Evolutionary conservation across 225 moss, liverwort and hornwort genomes (phyloP).

Genomic region (Rhytidiadelphus loreus): DNA sequence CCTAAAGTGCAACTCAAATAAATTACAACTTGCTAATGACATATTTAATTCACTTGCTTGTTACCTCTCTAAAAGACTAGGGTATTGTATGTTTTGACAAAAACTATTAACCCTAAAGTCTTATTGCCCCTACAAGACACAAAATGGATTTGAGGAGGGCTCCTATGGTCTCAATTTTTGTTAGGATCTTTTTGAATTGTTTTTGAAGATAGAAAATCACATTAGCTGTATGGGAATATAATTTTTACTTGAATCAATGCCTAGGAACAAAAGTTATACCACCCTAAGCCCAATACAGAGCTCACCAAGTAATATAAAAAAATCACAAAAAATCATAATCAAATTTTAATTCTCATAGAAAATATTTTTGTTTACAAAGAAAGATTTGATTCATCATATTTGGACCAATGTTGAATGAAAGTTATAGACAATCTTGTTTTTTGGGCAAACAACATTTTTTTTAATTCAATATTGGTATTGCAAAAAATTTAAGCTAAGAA

Average conservation of each 20-base stretch:
- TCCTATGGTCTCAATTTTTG: background rate
- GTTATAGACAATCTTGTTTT: too few species aligned
- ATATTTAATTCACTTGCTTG: too few species aligned
- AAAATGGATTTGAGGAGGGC: background rate
- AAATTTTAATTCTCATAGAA: too few species aligned
- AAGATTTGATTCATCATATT: too few species aligned
- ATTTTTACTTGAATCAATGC: background rate
- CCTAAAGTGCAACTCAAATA: background rate
- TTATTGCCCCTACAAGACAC: background rate
- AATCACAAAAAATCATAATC: too few species aligned
- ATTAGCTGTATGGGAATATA: accelerated
- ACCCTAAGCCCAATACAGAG: accelerated
- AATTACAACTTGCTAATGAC: background rate
- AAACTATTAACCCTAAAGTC: background rate
- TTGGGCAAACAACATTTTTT: too few species aligned
- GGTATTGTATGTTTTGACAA: background rate
- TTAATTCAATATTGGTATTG: accelerated
- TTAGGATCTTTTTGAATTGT: accelerated
- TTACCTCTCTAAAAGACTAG: too few species aligned
- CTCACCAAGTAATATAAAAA: too few species aligned
- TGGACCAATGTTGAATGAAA: too few species aligned
- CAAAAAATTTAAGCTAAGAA: background rate
- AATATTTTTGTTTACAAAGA: too few species aligned
- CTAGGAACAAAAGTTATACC: background rate
- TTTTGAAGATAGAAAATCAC: background rate